Conservation (phyloP, 257 asterid species). For the Lithospermum erythrorhizon region DNA sequence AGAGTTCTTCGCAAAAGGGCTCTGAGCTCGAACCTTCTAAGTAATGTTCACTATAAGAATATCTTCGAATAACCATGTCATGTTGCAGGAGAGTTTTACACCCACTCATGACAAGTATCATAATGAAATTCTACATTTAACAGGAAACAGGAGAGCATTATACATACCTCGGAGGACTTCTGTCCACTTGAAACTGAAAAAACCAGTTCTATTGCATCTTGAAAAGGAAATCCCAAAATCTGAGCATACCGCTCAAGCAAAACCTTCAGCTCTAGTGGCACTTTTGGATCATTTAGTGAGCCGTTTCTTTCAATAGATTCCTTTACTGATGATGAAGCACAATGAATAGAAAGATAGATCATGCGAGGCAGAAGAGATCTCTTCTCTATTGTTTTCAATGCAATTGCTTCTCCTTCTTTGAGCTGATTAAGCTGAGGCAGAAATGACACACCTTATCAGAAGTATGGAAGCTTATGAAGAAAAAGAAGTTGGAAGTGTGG, state of each 20-base stretch:
- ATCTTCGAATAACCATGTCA: neutral
- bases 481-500: neutral
- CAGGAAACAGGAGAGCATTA: neutral
- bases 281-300: slow-evolving; percentile 42
- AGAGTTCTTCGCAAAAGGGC: too few relatives aligned
- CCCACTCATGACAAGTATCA: slow-evolving; percentile 1
- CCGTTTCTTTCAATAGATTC: slow-evolving; percentile 66
- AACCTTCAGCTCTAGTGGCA: slow-evolving; percentile 51
- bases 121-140: neutral
- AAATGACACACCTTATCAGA: slow-evolving; percentile 6
- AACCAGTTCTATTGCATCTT: slow-evolving; percentile 69
- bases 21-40: too few relatives aligned
- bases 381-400: slow-evolving; percentile 53
- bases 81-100: neutral
- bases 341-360: slow-evolving; percentile 64
- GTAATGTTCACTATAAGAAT: too few relatives aligned
- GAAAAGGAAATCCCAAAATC: slow-evolving; percentile 59
- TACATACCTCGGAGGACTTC: slow-evolving; percentile 50
- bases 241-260: slow-evolving; percentile 79
- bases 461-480: too few relatives aligned
- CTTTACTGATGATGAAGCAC: slow-evolving; percentile 72
- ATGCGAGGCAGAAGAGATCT: slow-evolving; percentile 87
- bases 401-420: slow-evolving; percentile 40
- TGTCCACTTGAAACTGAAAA: slow-evolving; percentile 53
- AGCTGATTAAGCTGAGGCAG: slow-evolving; percentile 40